A percentile compares a stretch with the other conserved stretches of the same genome.
Evolutionary conservation across 352 stramenopile species (phyloP).

Genomic region (Albugo candida): DNA sequence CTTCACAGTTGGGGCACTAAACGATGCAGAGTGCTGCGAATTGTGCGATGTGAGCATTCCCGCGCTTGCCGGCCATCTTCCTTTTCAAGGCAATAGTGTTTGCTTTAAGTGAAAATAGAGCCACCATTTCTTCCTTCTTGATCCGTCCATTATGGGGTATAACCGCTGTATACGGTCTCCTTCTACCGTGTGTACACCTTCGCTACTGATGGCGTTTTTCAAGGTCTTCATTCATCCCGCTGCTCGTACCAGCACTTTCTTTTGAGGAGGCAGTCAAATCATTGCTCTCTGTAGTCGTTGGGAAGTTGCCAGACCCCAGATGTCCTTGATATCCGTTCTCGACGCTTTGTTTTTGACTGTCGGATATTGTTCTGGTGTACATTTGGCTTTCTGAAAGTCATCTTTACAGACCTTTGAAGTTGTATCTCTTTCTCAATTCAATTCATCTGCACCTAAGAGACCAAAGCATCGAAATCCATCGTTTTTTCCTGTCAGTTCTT

Average conservation of each 20-base stretch:
- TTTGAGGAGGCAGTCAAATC: background rate
- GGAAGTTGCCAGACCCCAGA: background rate
- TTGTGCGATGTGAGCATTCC: background rate
- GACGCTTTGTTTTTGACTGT: too few relatives aligned
- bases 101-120: constrained; percentile 45
- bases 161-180: constrained; percentile 27
- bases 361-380: too few relatives aligned
- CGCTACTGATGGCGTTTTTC: background rate
- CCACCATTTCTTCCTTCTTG: constrained; percentile 50
- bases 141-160: constrained; percentile 49
- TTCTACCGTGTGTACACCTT: background rate
- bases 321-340: background rate
- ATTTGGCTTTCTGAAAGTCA: background rate
- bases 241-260: too few relatives aligned
- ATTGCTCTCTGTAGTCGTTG: background rate
- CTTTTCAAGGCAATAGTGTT: constrained; percentile 57
- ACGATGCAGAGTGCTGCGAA: constrained; percentile 4
- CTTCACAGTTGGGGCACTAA: constrained; percentile 43
- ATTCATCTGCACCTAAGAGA: background rate
- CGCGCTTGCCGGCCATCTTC: background rate
- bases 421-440: background rate
- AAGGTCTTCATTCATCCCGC: background rate
- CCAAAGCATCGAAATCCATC: constrained; percentile 50
- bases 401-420: background rate
- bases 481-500: constrained; percentile 64